Base-by-base conservation (phyloP, 805 yeast species). In the Suhomyces emberorum region DNA sequence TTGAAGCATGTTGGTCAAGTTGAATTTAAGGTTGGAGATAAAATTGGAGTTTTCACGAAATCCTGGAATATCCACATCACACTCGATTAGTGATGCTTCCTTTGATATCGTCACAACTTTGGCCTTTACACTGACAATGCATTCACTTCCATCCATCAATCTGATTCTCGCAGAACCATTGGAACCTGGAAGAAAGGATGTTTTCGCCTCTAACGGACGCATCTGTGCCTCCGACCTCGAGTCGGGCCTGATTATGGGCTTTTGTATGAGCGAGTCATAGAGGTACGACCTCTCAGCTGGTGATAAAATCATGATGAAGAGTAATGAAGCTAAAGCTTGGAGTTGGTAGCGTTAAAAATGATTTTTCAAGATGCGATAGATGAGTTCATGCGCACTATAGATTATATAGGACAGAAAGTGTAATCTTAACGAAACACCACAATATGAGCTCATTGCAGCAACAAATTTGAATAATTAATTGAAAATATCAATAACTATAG, bases 161-260 rank as follows among this genome's bases (percentile, higher is more conserved):
- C 88, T 74, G 14, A 91, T 77, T 63, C 95, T 74, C 0, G 97
- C 83, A 2, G 97, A 88, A 10, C 98, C 98, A 61, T 91, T 87
- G 3, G 96, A 84, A 34, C 81, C 77, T 0, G 95, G 93, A 41
- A 93, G 69, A 49, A 91, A 83, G 33, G 82, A 82, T 6, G 86
- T 79, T 10, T 78, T 79, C 3, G 95, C 85, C 52, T 88, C 95
- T 31, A 93, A 61, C 0, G 97, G 96, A 46, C 97, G 73, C 53
- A 85, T 84, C 57, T 88, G 96, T 40, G 72, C 66, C 10, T 69
- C 69, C 6, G 69, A 63, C 50, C 98, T 74, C 1, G 96, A 85
- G 58, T 93, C 98, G 2, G 97, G 95, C 42, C 98, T 75, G 21
- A 81, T 69, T 4, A 83, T 76, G 0, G 89, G 83, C 2, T 52